Evolutionary conservation across 1,139 yeast genomes (phyloP).

Genomic region (Hansenula lynferdii): DNA sequence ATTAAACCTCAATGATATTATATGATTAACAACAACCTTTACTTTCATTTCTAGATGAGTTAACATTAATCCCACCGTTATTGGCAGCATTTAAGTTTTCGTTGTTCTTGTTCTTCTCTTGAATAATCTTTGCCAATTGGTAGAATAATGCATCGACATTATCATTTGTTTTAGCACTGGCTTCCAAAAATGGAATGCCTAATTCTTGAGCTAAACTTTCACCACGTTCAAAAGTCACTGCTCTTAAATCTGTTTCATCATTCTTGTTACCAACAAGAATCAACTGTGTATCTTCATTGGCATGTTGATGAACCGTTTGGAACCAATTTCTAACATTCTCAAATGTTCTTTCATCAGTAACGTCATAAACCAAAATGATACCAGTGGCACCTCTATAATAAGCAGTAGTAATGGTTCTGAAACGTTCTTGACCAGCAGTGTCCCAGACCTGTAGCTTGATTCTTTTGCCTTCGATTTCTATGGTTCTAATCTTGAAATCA

Average conservation of each 20-base stretch:
- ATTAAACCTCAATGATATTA: too few relatives aligned
- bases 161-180: slow-evolving; percentile 89
- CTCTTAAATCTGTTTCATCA: slow-evolving; percentile 74
- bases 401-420: slow-evolving; percentile 96
- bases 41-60: slow-evolving; percentile 4
- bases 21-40: slow-evolving; percentile 20
- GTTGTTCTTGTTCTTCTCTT: slow-evolving; percentile 59
- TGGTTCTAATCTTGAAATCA: slow-evolving; percentile 95
- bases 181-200: slow-evolving; percentile 89
- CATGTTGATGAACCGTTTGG: slow-evolving; percentile 93
- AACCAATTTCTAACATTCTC: slow-evolving; percentile 85
- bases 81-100: slow-evolving; percentile 22
- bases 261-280: slow-evolving; percentile 94
- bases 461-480: slow-evolving; percentile 87
- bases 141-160: slow-evolving; percentile 91
- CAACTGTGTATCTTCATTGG: slow-evolving; percentile 91
- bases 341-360: slow-evolving; percentile 91
- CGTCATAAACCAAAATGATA: slow-evolving; percentile 91
- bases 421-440: slow-evolving; percentile 98
- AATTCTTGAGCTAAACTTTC: slow-evolving; percentile 82
- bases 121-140: slow-evolving; percentile 83
- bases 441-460: slow-evolving; percentile 98
- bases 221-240: slow-evolving; percentile 85
- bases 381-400: slow-evolving; percentile 99
- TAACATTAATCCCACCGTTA: slow-evolving; percentile 27